Evolutionary conservation across 2,329 filamentous ascomycete genomes (phyloP).

Genomic region (Didymella pinodella): DNA sequence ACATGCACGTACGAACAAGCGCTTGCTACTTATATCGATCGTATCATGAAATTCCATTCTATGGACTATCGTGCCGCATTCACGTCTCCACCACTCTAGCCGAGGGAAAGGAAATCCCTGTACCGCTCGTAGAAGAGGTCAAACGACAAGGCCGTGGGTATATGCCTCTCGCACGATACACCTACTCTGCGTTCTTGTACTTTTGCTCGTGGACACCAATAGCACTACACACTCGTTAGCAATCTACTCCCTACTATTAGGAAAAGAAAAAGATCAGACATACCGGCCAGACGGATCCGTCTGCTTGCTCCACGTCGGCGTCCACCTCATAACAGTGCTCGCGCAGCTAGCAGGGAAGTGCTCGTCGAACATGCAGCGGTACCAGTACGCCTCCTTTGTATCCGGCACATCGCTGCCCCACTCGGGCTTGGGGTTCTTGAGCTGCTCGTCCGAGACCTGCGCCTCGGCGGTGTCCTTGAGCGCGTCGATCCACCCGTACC

Average conservation of each 20-base stretch:
- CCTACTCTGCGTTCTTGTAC: conserved; percentile 38
- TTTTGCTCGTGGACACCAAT: conserved; percentile 48
- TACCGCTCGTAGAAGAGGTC: background rate
- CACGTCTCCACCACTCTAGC: too few species aligned
- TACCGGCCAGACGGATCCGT: conserved; percentile 92
- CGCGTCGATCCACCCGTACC: conserved; percentile 98
- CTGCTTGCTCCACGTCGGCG: conserved; percentile 96
- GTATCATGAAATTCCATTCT: background rate
- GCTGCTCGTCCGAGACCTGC: conserved; percentile 94
- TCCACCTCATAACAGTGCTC: conserved; percentile 94
- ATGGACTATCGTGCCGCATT: background rate
- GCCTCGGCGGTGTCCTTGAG: conserved; percentile 93
- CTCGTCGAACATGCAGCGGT: conserved; percentile 98
- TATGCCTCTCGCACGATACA: background rate
- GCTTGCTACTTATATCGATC: too few species aligned
- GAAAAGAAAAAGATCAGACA: conserved; percentile 32
- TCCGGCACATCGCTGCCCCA: conserved; percentile 95
- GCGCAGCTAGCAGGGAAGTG: conserved; percentile 94
- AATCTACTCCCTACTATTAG: background rate
- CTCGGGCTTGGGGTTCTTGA: conserved; percentile 97
- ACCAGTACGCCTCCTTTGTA: conserved; percentile 98
- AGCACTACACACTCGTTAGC: conserved; percentile 32
- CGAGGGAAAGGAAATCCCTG: background rate
- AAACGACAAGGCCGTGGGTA: background rate
- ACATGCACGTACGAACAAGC: background rate